A percentile compares a stretch with the other conserved stretches of the same genome.
These are phyloP conservation scores for Clathrus columnatus DNA, from an alignment of 768 basidiomycete species.

Conservation along the genomic window DNA sequence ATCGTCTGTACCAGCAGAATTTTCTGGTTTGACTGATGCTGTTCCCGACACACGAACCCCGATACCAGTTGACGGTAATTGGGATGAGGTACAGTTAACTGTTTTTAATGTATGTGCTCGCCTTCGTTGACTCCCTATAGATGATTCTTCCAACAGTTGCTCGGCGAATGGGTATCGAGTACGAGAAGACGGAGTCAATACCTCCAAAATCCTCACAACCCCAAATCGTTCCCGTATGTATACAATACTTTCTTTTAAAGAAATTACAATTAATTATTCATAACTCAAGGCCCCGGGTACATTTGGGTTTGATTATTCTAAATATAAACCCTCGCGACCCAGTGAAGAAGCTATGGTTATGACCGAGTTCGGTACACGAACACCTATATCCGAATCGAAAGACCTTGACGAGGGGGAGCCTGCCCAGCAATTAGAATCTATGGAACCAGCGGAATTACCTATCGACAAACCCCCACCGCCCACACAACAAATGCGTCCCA, in stretches of 20 bases:
- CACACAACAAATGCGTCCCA: constrained; percentile 16
- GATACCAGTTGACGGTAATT: constrained; percentile 56
- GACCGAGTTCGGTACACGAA: constrained; percentile 52
- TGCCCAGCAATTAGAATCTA: constrained; percentile 14
- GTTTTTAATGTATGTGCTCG: neutral
- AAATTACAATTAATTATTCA: constrained; percentile 6
- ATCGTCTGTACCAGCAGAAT: constrained; percentile 35
- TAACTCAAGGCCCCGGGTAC: constrained; percentile 64
- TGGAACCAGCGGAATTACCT: constrained; percentile 22
- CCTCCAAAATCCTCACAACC: constrained; percentile 18
- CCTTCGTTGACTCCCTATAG: constrained; percentile 26
- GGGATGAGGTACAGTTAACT: constrained; percentile 62
- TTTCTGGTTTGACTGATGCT: constrained; percentile 49
- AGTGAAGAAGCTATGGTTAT: constrained; percentile 40
- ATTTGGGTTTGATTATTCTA: constrained; percentile 69
- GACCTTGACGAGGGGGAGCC: constrained; percentile 16
- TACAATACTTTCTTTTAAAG: constrained; percentile 2
- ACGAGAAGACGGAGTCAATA: constrained; percentile 48
- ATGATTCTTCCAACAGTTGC: constrained; percentile 81
- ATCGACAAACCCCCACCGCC: constrained; percentile 20
- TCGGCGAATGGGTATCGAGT: constrained; percentile 69
- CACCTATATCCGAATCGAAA: constrained; percentile 18
- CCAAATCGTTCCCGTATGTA: constrained; percentile 49
- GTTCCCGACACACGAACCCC: constrained; percentile 69
- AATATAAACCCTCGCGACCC: constrained; percentile 45